A percentile compares a stretch with the other conserved stretches of the same genome.
Evolutionary conservation across 148 eudicot genomes (phyloP).

Genomic region (Chenopodium formosanum): DNA sequence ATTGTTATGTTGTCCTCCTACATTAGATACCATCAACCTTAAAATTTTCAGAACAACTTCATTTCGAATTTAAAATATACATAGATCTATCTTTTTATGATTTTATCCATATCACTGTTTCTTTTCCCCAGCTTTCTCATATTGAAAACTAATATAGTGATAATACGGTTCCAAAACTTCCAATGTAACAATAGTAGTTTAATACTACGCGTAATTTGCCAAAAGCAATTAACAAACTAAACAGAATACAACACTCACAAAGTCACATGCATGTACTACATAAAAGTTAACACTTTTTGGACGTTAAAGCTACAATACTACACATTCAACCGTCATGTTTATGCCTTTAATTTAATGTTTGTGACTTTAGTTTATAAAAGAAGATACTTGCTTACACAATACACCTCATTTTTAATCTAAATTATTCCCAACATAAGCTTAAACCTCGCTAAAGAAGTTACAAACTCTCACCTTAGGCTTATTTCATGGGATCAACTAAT

Average conservation of each 20-base stretch:
- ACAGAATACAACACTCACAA: not conserved
- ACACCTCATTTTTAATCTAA: conserved; percentile 7
- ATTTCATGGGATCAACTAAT: not conserved
- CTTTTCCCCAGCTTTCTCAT: not conserved
- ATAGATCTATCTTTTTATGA: not conserved
- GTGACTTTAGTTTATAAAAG: too few species aligned
- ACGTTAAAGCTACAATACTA: not conserved
- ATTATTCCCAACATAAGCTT: not conserved
- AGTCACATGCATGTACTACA: not conserved
- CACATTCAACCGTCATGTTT: not conserved
- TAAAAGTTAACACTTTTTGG: conserved; percentile 11
- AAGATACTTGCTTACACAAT: conserved; percentile 1
- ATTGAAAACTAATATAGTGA: not conserved
- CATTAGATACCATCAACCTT: too few species aligned
- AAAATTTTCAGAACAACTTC: too few species aligned
- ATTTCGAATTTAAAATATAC: not conserved
- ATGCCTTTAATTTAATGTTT: not conserved
- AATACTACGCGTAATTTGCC: not conserved
- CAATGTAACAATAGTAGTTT: not conserved
- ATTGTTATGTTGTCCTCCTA: too few species aligned
- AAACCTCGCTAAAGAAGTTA: not conserved
- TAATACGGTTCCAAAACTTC: not conserved
- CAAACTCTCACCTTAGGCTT: not conserved
- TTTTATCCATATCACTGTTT: not conserved
- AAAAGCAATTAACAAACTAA: not conserved